Base-by-base conservation (phyloP, 164 flowering plant species). In the Vitis amurensis region DNA sequence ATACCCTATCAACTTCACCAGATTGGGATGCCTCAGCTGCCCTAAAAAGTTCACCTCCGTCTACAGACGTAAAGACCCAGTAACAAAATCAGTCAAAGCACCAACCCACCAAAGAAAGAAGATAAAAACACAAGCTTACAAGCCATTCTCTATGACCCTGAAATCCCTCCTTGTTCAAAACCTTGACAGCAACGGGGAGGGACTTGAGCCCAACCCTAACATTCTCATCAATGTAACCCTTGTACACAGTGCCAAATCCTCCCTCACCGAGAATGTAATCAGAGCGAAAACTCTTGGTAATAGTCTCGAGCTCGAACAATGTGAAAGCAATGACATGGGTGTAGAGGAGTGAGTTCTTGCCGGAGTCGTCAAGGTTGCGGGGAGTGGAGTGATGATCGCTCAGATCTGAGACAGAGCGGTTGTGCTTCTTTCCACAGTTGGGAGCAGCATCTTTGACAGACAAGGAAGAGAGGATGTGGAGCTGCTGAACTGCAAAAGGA, bases 61-160 rank as follows among this genome's bases (percentile, higher is more conserved):
- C 97, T 94, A 84, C 10, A 8, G 56, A 7, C 48, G 27, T 14
- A 72, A 68, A 61, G 68, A 69, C 30, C 51, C 17, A 48, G 15
- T 9, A 56, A 50, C 19, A 30, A 16, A 49, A 60, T n/a, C 1
- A 37, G 49, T 3, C 13, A 61, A 73, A 50, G 4, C 53, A 17
- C 31, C 19, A 37, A 16, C 52, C 30, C 2, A 63, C 23, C 2
- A 59, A 66, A 19, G 52, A 68, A 63, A 61, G 29, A 13, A 27
- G 52, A 68, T 84, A 74, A 37, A 37, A 37, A 6, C 44, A 37
- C 44, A 37, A 37, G 44, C 44, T 37, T 76, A 94, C 98, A 63
- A 90, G 97, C 98, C 98, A 96, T 75, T 96, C 98, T 15, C 98
- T 84, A 74, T 95, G 98, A 8, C 99, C 99, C 75, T 95, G 99